Evolutionary conservation across 1,284 basidiomycete genomes (phyloP).

Genomic region (Ceratobasidium sp.): DNA sequence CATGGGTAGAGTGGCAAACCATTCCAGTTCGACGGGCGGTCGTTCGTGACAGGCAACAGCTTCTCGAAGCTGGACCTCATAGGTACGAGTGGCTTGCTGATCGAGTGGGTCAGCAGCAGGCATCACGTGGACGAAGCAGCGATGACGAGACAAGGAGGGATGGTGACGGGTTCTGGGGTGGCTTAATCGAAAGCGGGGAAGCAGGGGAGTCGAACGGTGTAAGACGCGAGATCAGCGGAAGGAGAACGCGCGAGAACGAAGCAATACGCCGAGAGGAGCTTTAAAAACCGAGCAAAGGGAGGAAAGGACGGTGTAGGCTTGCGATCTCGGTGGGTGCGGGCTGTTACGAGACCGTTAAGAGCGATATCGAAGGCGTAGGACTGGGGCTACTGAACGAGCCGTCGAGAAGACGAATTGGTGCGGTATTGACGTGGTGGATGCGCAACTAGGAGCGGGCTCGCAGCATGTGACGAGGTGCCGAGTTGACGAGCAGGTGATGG

Average conservation of each 20-base stretch:
- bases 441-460: no score
- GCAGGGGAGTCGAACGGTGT: background rate
- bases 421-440: no score
- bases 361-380: no score
- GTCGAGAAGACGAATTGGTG: no score
- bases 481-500: no score
- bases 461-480: no score
- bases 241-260: background rate
- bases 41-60: background rate
- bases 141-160: background rate
- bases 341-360: no score
- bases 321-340: no score
- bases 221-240: background rate
- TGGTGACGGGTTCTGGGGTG: background rate
- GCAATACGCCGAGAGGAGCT: background rate
- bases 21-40: background rate
- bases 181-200: background rate
- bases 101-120: background rate
- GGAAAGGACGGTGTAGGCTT: no score
- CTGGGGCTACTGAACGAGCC: no score
- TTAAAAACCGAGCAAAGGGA: no score
- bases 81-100: background rate
- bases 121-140: background rate
- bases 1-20: background rate
- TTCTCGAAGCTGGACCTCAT: background rate